These are phyloP conservation scores for Collariella sp. DNA, from an alignment of 495 filamentous ascomycete genomes.

Conservation along the genomic window DNA sequence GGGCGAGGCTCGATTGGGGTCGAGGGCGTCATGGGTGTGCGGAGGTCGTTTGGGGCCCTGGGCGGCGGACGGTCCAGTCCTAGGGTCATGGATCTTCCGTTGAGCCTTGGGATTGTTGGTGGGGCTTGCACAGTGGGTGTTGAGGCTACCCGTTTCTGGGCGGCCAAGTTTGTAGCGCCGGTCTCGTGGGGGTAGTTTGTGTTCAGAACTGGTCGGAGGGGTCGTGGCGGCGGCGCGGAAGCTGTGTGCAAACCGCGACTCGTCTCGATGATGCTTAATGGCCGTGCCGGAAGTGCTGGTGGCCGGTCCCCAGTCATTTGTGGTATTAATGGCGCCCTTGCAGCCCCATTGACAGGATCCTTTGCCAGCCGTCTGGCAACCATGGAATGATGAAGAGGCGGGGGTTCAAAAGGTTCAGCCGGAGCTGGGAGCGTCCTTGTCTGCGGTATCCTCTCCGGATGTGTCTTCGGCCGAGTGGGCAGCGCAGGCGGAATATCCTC, in stretches of 20 bases:
- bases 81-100: constrained; percentile 45
- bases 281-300: constrained; percentile 54
- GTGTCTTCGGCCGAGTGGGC: constrained; percentile 32
- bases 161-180: constrained; percentile 3
- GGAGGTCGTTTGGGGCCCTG: constrained; percentile 30
- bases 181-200: constrained; percentile 27
- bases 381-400: constrained; percentile 43
- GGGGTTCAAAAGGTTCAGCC: constrained; percentile 44
- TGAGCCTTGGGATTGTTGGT: constrained; percentile 30
- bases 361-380: constrained; percentile 29
- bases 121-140: constrained; percentile 40
- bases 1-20: constrained; percentile 23
- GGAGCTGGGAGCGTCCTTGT: constrained; percentile 23
- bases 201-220: constrained; percentile 34
- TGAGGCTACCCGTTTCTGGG: constrained; percentile 45
- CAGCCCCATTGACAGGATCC: constrained; percentile 32
- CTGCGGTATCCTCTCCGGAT: constrained; percentile 16
- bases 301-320: constrained; percentile 41
- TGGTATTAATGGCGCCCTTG: constrained; percentile 23
- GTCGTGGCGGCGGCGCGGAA: constrained; percentile 39
- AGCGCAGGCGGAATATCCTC: constrained; percentile 36
- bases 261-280: constrained; percentile 30
- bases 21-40: constrained; percentile 19
- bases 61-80: constrained; percentile 30
- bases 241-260: constrained; percentile 13